Base-by-base conservation (phyloP, 352 stramenopile species). In the Phytophthora pinifolia region DNA sequence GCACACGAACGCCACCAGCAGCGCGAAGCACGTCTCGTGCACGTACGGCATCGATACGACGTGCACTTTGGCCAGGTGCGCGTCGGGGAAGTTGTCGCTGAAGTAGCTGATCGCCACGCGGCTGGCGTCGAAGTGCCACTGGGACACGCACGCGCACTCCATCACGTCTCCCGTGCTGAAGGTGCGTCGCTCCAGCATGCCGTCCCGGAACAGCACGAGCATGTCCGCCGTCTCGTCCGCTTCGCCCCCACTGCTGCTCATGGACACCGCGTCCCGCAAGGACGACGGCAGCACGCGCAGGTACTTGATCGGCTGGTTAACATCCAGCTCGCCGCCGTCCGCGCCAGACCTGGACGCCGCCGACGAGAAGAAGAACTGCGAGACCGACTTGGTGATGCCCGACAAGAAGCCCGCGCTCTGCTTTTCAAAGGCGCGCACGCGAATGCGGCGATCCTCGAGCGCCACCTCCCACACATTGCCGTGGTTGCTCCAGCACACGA, bases 401-500 rank as follows among this genome's bases (percentile, higher is more conserved):
- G 79, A 79, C 22, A 92, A 58, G 43, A 92, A 88, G 4, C 82
- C 79, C 10, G 50, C 60, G 20, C 76, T 79, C 29, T 83, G 75
- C 31, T 85, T 86, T 53, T 92, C 82, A 33, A 92, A 87, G 15
- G 72, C 61, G 18, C 82, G 77, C 27, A 90, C 78, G 38, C 82
- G 82, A 52, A 92, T 83, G n/a, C 82, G 77, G 18, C 79, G 74
- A 54, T 92, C 79, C 27, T 92, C 82, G 39, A 92, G 79, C 17
- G 79, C 79, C 10, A 92, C 65, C 45, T 92, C 82, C 82, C 82
- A 92, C 25, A 92, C 65, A 55, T 81, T 89, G 10, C 82, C 82
- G 20, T 84, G 61, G 48, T 86, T 88, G 58, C 77, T 89, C 82
- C 82, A 92, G 65, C 82, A 92, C 35, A 92, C 34, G n/a, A 92